phyloP scores from a whole-genome alignment of 768 basidiomycete genomes.

The Amanita rubescens region DNA sequence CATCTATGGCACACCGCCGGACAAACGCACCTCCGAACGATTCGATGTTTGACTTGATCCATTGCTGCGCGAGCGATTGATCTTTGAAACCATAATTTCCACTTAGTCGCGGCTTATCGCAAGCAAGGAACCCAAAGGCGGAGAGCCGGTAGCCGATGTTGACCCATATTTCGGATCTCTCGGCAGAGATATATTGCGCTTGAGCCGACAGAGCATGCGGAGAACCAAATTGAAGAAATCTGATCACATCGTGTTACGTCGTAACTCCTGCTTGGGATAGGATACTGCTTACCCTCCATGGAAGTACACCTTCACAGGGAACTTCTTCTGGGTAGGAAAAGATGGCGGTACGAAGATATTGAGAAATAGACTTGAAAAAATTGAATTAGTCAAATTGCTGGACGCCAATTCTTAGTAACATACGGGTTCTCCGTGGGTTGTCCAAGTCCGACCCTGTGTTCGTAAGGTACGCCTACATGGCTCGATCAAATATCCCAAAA shows the following conservation, averaged over 20 bases:
- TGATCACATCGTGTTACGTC: slow-evolving; percentile 16
- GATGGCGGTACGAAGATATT: slow-evolving; percentile 60
- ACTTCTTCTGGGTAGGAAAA: slow-evolving; percentile 31
- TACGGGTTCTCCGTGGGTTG: slow-evolving; percentile 67
- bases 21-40: slow-evolving; percentile 54
- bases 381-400: background rate
- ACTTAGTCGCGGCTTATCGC: slow-evolving; percentile 48
- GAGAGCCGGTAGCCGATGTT: slow-evolving; percentile 75
- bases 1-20: background rate
- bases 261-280: background rate
- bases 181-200: slow-evolving; percentile 60
- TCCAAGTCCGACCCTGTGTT: slow-evolving; percentile 61
- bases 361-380: slow-evolving; percentile 46
- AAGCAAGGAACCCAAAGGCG: slow-evolving; percentile 70
- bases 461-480: slow-evolving; percentile 31
- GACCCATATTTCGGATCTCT: slow-evolving; percentile 63
- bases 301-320: slow-evolving; percentile 69
- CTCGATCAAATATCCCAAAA: background rate
- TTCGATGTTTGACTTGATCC: slow-evolving; percentile 61
- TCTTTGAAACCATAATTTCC: slow-evolving; percentile 86
- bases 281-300: slow-evolving; percentile 59
- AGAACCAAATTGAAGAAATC: slow-evolving; percentile 75
- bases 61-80: slow-evolving; percentile 70
- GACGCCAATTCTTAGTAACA: slow-evolving; percentile 10
- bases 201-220: slow-evolving; percentile 55